Evolutionary conservation across 257 asterid genomes (phyloP), one percentile per base, ranked within the genome.

Genomic region (Solanum lignicaule): DNA sequence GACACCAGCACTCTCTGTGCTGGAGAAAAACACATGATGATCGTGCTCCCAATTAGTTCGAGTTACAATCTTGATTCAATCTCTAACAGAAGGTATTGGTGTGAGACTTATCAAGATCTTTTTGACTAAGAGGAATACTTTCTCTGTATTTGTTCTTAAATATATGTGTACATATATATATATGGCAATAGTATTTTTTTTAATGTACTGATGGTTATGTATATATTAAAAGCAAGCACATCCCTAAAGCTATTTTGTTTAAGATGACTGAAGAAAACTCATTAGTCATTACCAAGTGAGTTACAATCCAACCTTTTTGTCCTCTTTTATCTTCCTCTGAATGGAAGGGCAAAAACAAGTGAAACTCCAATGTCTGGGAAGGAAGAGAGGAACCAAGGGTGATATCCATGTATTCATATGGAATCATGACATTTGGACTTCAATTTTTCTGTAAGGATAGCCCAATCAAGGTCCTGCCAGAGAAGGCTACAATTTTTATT

Each of bases 1-100:
- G 90, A 94, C 98, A 46, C 98, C 99, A 15, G 99, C 99, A n/a
- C 98, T 97, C 84, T 93, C 98, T 8, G 96, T 91, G 86, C 95
- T 97, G 65, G 98, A 97, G 96, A 97, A 95, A 92, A 97, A 97
- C 88, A 97, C 99, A 10, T 97, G 86, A 10, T 97, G 86, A 92
- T 78, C 11, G 12, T 46, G 41, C 69, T 81, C 41, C 3, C 18
- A 81, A 4, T 41, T 41, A 9, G 20, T 18, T 81, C 69, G 2
- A 81, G 85, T 46, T 81, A 43, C 38, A 29, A 3, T 46, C 85
- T 81, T 46, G 39, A 27, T 81, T 27, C 68, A 81, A 15, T 81
- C 39, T 46, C 85, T 46, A 81, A 46, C 85, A 29, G 41, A 81
- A 81, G 85, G 85, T 81, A 46, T 29, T 81, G 85, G 66, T 81